Base-by-base conservation (phyloP, 2,329 filamentous ascomycete species). In the Pseudopyrenochaeta lycopersici region DNA sequence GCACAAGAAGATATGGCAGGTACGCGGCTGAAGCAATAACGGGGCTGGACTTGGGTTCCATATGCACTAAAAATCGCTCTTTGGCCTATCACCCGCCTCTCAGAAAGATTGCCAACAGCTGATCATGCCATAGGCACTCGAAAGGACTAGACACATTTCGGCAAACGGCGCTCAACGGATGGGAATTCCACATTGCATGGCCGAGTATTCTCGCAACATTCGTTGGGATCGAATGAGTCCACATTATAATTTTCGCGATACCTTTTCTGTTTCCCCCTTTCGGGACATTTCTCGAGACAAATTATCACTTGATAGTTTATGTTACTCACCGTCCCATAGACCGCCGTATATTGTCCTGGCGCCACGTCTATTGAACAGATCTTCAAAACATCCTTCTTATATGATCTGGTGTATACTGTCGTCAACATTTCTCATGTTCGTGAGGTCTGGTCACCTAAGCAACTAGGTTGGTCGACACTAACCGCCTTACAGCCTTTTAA, bases 1-100 rank as follows among this genome's bases (percentile, higher is more conserved):
- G 87, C 92, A 4, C 86, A 90, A 68, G 89, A 96, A 67, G 93
- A 97, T 66, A 83, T 96, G 65, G 85, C 90, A 36, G 84, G 84
- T 58, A 84, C 87, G 66, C 84, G 91, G 66, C 77, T 91, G 52
- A 96, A 96, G 77, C 86, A 87, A 63, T 90, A 54, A 54, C 17
- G 29, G 27, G 42, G 42, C 51, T 40, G 27, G 36, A 42, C 9
- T 46, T 33, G 5, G 18, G 46, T 18, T 45, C 54, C n/a, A 45
- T 39, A 15, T 46, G 21, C 39, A 29, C 17, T 47, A 42, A 46
- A 40, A 10, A 7, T 30, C 40, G 42, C 45, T 44, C 47, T 40
- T 2, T 58, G 38, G 63, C 64, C 69, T 68, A 70, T 63, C 44
- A 54, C 50, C 46, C 48, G 42, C 52, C 11, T 58, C 31, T 49